Base-by-base conservation (phyloP, 1,284 basidiomycete genomes). In the Irpex sp. region DNA sequence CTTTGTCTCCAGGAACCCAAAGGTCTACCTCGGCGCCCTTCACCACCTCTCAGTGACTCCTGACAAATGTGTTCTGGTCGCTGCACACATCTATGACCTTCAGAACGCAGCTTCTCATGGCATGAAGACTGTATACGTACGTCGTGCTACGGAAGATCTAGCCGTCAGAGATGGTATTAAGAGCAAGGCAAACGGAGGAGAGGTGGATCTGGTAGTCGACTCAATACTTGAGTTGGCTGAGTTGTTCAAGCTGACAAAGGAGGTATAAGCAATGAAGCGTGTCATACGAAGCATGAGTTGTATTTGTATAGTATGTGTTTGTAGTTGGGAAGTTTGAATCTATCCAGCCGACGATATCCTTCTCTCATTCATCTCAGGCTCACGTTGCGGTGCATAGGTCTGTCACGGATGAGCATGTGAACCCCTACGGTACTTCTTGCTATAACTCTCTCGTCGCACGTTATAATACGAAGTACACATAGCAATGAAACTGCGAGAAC, bases 31-130 rank as follows among this genome's bases (percentile, higher is more conserved):
- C 5, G 77, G 79, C 7, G 81, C 82, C 1, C 71, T 80, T 0
- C 75, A 78, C 21, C 81, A 87, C 63, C 79, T 90, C 9, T 33
- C 61, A 7, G 43, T 46, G 3, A 65, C 77, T 1, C 82, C 87
- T 0, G 67, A 79, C 13, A 78, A 82, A 57, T 78, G 81, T 51
- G 85, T 82, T 0, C 83, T 90, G 82, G 87, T 90, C 8, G 86
- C 88, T 0, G 80, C 86, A 8, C 88, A 90, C 70, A 76, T 79
- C 0, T 77, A 74, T 63, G 88, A 90, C 68, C 75, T 88, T 6
- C 77, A 78, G 3, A 84, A 77, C 0, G 88, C 88, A 0, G 79
- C 79, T 0, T 70, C 69, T 0, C 72, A 79, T 5, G 88, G 87
- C 0, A 76, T 88, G 76, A 82, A 78, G 66, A 85, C 84, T 0